Base-by-base conservation (phyloP, 2,329 filamentous ascomycete species). In the Monosporascus sp. region DNA sequence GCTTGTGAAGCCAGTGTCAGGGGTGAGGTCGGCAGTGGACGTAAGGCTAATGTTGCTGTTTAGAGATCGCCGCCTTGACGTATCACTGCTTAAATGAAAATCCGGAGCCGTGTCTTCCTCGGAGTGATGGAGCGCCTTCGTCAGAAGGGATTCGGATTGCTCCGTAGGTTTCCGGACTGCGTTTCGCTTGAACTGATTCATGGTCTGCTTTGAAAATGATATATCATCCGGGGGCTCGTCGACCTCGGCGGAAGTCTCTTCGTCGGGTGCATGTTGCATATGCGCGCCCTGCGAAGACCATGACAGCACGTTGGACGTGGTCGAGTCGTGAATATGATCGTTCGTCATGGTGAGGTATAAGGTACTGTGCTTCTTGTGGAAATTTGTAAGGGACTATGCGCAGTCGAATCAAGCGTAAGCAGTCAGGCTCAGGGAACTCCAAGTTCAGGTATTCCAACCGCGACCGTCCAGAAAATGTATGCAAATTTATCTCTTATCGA, bases 21-120 rank as follows among this genome's bases (percentile, higher is more conserved):
- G 97, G n/a, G 91, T 97, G 53, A 97, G 78, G 59, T 97, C 93
- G 38, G 89, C 89, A 3, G 90, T 95, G 2, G 92, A 96, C 46
- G 89, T 80, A 54, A 87, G 73, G 72, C 91, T 96, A 60, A 84
- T 75, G 65, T 86, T 93, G 75, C 90, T 95, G 68, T 85, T 87
- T 62, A 87, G 85, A 55, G 88, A 93, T 54, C 84, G 77, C 60
- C 79, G 74, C 54, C 80, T 73, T 36, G 71, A 68, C 22, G 65
- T 68, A n/a, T 63, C 60, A 41, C 71, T 61, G 44, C 69, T 65
- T 14, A 72, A 69, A 36, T 69, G 68, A 45, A 65, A 61, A 46
- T 70, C 72, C 59, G 73, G 54, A 6, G 65, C 14, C n/a, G 42
- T 56, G 34, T 81, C 79, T 60, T 85, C 74, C 68, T 87, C 84